Evolutionary conservation across 805 yeast species (phyloP).

Genomic region (Wickerhamomyces hampshirensis): DNA sequence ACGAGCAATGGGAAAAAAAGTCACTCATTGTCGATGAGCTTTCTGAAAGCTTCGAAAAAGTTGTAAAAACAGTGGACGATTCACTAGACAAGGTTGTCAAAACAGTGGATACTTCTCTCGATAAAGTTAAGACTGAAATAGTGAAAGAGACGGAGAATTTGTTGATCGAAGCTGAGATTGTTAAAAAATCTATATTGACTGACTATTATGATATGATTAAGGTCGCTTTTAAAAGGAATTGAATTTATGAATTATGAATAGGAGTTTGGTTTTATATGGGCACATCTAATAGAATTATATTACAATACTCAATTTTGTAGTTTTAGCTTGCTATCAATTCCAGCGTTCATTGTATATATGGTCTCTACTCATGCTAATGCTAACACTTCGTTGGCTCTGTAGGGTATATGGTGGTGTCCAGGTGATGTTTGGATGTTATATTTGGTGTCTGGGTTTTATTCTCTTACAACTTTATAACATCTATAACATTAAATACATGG

Average conservation of each 20-base stretch:
- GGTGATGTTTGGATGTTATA: too few species aligned
- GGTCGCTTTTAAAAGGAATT: conserved; percentile 19
- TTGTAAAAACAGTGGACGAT: conserved; percentile 29
- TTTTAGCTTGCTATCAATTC: too few species aligned
- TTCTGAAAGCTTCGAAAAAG: conserved; percentile 21
- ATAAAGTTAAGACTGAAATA: conserved; percentile 43
- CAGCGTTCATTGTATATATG: too few species aligned
- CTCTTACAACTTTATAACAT: too few species aligned
- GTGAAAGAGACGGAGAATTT: conserved; percentile 24
- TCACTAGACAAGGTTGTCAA: conserved; percentile 25
- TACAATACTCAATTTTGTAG: too few species aligned
- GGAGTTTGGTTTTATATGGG: not conserved
- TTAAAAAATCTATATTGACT: conserved; percentile 17
- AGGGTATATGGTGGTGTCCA: too few species aligned
- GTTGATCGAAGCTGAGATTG: conserved; percentile 24
- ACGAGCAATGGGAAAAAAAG: conserved; percentile 31
- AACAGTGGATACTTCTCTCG: conserved; percentile 29
- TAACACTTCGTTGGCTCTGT: too few species aligned
- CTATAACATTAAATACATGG: too few species aligned
- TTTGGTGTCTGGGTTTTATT: too few species aligned
- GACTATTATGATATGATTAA: conserved; percentile 22
- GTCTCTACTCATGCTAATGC: too few species aligned
- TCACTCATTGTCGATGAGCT: conserved; percentile 26
- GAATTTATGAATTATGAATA: not conserved
- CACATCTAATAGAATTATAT: too few species aligned